These are phyloP conservation scores for Aspergillus pseudoviridinutans DNA, from an alignment of 2,329 filamentous ascomycete genomes.

Conservation along the genomic window DNA sequence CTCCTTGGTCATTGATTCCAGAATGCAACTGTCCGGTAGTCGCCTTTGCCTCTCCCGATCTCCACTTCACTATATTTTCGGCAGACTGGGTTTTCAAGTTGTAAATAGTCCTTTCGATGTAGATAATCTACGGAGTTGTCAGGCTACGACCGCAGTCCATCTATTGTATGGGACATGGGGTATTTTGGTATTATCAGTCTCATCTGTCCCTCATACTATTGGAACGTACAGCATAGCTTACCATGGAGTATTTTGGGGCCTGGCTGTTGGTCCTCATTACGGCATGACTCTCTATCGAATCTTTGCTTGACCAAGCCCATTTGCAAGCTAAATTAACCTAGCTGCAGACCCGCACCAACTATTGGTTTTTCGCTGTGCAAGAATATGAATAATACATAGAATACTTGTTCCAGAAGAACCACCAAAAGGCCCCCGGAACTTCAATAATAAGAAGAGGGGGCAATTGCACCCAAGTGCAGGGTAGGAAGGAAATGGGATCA, in stretches of 20 bases:
- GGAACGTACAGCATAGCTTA: too few species aligned
- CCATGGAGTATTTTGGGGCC: too few species aligned
- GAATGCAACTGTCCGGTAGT: background rate
- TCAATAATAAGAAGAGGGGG: background rate
- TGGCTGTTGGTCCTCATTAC: background rate
- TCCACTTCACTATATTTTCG: background rate
- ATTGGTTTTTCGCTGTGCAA: background rate
- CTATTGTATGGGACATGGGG: too few species aligned
- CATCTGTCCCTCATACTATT: too few species aligned
- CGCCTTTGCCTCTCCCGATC: background rate
- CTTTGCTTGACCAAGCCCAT: background rate
- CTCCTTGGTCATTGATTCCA: background rate
- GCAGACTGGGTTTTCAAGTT: background rate
- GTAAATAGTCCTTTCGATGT: background rate
- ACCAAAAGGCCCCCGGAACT: background rate
- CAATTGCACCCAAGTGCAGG: background rate
- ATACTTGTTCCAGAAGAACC: background rate
- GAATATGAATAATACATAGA: background rate
- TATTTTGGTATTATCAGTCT: too few species aligned
- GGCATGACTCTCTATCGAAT: background rate
- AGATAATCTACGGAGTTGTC: too few species aligned
- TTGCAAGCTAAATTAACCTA: conserved; percentile 1
- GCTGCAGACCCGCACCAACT: background rate
- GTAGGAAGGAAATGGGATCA: background rate
- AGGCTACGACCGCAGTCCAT: too few species aligned